Evolutionary conservation across 2,329 filamentous ascomycete species (phyloP).

Genomic region (Stagonosporopsis tanaceti): DNA sequence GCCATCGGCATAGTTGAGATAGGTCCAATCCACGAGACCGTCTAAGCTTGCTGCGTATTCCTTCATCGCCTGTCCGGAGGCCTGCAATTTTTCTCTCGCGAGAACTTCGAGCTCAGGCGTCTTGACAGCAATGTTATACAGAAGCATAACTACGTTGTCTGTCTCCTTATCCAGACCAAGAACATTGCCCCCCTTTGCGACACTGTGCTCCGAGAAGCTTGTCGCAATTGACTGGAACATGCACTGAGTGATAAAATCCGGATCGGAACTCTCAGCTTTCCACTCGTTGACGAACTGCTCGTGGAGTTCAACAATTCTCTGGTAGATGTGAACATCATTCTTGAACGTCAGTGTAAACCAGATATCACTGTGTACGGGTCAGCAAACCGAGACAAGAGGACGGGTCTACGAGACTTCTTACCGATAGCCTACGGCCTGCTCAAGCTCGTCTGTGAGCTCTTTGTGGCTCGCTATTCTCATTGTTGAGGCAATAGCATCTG

Average conservation of each 20-base stretch:
- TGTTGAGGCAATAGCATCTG: conserved; percentile 22
- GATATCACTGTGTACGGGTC: conserved; percentile 23
- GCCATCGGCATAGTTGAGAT: conserved; percentile 48
- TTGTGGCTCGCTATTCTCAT: conserved; percentile 34
- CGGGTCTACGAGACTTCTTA: not conserved
- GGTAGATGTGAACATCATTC: conserved; percentile 27
- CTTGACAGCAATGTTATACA: conserved; percentile 31
- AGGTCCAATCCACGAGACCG: conserved; percentile 29
- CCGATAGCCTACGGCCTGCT: conserved; percentile 36
- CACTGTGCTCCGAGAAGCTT: conserved; percentile 27
- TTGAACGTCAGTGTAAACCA: conserved; percentile 39
- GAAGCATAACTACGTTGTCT: conserved; percentile 32
- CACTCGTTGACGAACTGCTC: conserved; percentile 30
- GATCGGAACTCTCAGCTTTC: conserved; percentile 20
- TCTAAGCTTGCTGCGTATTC: conserved; percentile 20
- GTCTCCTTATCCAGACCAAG: conserved; percentile 31
- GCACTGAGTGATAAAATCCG: conserved; percentile 35
- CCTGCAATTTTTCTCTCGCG: conserved; percentile 20
- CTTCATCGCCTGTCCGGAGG: conserved; percentile 24
- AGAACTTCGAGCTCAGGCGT: conserved; percentile 22
- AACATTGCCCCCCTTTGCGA: conserved; percentile 36
- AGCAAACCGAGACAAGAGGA: not conserved
- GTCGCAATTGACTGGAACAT: conserved; percentile 36
- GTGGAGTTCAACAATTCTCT: conserved; percentile 32
- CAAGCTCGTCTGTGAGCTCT: conserved; percentile 33